These are phyloP conservation scores for Sinapis alba DNA, from an alignment of 441 rosid genomes.

Conservation along the genomic window DNA sequence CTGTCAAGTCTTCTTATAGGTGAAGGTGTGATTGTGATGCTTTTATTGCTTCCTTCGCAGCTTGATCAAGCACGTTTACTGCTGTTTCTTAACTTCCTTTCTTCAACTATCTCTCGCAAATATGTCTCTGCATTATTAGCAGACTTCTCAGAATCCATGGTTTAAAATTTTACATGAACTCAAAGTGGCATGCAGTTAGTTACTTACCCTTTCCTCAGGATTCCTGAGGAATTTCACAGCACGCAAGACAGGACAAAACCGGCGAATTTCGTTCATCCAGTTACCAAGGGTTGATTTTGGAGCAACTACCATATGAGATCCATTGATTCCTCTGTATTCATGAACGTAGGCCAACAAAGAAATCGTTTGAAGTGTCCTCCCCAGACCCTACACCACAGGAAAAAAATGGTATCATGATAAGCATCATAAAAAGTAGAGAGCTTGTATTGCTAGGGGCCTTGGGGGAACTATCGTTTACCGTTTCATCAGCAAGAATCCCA, in stretches of 20 bases:
- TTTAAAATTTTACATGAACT: too few species aligned
- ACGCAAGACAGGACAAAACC: slow-evolving; percentile 87
- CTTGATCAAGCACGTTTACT: background rate
- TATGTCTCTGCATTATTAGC: too few species aligned
- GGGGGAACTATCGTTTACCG: slow-evolving; percentile 52
- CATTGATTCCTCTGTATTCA: slow-evolving; percentile 90
- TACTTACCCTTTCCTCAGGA: slow-evolving; percentile 96
- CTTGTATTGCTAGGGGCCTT: background rate
- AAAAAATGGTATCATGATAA: background rate
- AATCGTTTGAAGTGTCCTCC: slow-evolving; percentile 97
- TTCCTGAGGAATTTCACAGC: slow-evolving; percentile 97
- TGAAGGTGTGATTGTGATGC: background rate
- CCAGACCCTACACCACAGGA: slow-evolving; percentile 73
- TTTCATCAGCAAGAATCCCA: slow-evolving; percentile 99
- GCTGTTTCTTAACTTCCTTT: background rate
- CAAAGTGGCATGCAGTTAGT: background rate
- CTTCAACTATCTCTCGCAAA: background rate
- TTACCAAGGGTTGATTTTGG: slow-evolving; percentile 99
- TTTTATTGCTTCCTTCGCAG: background rate
- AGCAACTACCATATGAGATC: slow-evolving; percentile 99
- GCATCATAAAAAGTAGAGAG: background rate
- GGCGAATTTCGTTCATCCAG: slow-evolving; percentile 99
- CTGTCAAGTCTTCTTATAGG: background rate
- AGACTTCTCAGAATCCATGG: too few species aligned
- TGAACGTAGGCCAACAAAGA: slow-evolving; percentile 93